These are phyloP conservation scores for Dactylorhiza incarnata DNA, from an alignment of 106 monocot genomes.

Conservation along the genomic window DNA sequence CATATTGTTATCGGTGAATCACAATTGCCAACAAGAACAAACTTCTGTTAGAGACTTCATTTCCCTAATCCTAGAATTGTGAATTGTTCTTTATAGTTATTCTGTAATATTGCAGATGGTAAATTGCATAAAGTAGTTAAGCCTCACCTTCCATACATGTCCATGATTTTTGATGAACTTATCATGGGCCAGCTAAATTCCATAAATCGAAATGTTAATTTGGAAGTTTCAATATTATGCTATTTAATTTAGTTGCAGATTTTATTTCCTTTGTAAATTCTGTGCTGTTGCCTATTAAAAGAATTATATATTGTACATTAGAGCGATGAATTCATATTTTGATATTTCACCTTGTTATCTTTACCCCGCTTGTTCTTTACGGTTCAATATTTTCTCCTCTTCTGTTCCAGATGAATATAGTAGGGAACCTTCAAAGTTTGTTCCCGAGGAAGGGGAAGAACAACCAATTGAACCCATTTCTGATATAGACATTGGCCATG, in stretches of 20 bases:
- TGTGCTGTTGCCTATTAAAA: too few relatives aligned
- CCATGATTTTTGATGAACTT: too few relatives aligned
- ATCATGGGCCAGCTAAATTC: too few relatives aligned
- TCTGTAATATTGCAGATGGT: too few relatives aligned
- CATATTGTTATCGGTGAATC: background rate
- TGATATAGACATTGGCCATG: conserved; percentile 31
- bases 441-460: conserved; percentile 16
- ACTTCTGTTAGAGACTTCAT: background rate
- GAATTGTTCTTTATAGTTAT: too few relatives aligned
- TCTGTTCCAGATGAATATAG: conserved; percentile 48
- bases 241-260: too few relatives aligned
- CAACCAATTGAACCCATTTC: conserved; percentile 53
- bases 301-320: background rate
- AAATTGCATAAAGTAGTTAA: too few relatives aligned
- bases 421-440: conserved; percentile 21
- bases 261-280: too few relatives aligned
- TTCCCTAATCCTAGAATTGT: too few relatives aligned
- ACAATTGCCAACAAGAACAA: background rate
- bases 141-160: too few relatives aligned
- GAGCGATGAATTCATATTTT: background rate
- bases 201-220: too few relatives aligned
- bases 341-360: background rate
- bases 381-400: background rate
- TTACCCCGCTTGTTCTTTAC: background rate
- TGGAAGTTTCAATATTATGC: too few relatives aligned